Conservation (phyloP, 164 flowering plant species). For the Paratinospora sagittata region DNA sequence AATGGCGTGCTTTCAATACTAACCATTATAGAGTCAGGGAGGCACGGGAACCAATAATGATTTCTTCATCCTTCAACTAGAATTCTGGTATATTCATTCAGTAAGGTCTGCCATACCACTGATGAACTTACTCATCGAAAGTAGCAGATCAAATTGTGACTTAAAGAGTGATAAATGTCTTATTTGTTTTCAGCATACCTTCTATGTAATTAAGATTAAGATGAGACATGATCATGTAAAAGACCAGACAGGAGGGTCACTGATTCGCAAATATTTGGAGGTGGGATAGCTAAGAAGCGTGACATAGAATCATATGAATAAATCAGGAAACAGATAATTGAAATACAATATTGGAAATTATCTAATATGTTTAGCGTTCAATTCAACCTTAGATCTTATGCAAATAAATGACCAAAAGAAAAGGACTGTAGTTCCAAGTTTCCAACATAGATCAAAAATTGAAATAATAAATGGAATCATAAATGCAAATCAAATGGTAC, state of each 20-base stretch:
- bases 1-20: too few relatives aligned
- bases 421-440: too few relatives aligned
- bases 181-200: neutral
- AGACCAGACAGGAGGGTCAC: neutral
- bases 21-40: too few relatives aligned
- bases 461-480: too few relatives aligned
- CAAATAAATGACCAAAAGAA: too few relatives aligned
- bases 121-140: neutral
- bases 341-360: neutral
- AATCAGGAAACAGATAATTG: neutral
- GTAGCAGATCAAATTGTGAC: neutral
- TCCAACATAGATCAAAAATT: too few relatives aligned
- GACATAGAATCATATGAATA: neutral
- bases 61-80: too few relatives aligned
- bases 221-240: neutral
- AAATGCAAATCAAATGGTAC: too few relatives aligned
- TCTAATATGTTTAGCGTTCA: neutral
- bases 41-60: too few relatives aligned
- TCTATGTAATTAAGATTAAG: neutral
- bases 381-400: neutral
- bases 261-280: neutral
- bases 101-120: neutral
- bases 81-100: too few relatives aligned
- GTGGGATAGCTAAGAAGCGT: neutral
- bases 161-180: neutral